Conservation (phyloP, 73 alveolate genomes). For the Paramecium biaurelia region DNA sequence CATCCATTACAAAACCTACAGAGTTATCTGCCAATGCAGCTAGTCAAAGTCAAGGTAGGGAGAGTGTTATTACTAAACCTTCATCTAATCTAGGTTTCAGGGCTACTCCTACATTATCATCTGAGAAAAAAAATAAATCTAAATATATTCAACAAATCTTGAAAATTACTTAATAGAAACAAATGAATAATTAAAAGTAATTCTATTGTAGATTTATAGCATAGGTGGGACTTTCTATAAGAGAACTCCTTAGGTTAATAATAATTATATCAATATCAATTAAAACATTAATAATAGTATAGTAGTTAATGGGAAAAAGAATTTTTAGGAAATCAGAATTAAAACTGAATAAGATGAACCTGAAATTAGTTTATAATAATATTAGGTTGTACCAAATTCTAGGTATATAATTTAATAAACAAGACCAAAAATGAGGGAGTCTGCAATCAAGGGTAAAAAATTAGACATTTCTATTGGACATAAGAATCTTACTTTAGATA, state of each 20-base stretch:
- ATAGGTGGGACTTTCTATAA: not conserved
- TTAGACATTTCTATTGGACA: not conserved
- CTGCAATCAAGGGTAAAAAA: not conserved
- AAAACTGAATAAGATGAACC: constrained; percentile 39
- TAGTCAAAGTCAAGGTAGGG: constrained; percentile 2
- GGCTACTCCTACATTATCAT: not conserved
- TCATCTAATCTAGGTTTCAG: constrained; percentile 10
- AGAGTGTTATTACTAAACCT: not conserved
- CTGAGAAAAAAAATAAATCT: not conserved
- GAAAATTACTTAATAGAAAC: not conserved
- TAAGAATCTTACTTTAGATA: constrained; percentile 28
- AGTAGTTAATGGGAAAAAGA: not conserved
- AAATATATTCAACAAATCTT: constrained; percentile 10
- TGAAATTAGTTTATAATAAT: not conserved
- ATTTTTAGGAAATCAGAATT: not conserved
- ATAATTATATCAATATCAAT: constrained; percentile 25
- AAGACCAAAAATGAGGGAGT: constrained; percentile 36
- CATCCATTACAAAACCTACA: not conserved
- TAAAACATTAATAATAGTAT: constrained; percentile 30
- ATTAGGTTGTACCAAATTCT: not conserved
- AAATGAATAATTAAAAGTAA: not conserved
- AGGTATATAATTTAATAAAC: not conserved
- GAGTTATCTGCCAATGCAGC: not conserved
- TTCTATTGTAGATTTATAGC: not conserved
- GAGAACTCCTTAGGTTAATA: constrained; percentile 14